Evolutionary conservation across 768 basidiomycete species (phyloP).

Genomic region (Suillus hirtellus): DNA sequence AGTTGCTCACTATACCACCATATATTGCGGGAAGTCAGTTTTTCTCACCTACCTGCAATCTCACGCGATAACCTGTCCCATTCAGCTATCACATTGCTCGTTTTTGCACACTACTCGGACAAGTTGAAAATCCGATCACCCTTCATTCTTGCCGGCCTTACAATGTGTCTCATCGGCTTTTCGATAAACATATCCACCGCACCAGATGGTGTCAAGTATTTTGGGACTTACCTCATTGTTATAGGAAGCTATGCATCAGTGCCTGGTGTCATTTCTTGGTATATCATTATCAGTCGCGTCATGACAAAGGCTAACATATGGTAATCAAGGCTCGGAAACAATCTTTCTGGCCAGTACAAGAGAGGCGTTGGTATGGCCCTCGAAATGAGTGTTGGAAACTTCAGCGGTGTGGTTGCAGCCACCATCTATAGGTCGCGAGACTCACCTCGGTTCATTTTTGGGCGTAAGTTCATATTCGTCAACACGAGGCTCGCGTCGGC

Average conservation of each 20-base stretch:
- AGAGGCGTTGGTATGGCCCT: slow-evolving; percentile 67
- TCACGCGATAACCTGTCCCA: neutral
- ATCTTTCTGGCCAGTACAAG: slow-evolving; percentile 58
- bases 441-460: slow-evolving; percentile 57
- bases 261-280: slow-evolving; percentile 67
- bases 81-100: slow-evolving; percentile 48
- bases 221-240: slow-evolving; percentile 67
- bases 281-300: slow-evolving; percentile 11
- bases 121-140: slow-evolving; percentile 52
- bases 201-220: slow-evolving; percentile 59
- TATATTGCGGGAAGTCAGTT: slow-evolving; percentile 59
- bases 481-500: neutral
- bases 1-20: slow-evolving; percentile 65
- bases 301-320: neutral
- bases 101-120: slow-evolving; percentile 60
- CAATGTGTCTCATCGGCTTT: slow-evolving; percentile 56
- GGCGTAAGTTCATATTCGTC: slow-evolving; percentile 42
- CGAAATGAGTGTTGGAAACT: slow-evolving; percentile 68
- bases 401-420: slow-evolving; percentile 59
- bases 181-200: slow-evolving; percentile 58
- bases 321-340: slow-evolving; percentile 11
- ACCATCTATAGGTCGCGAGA: slow-evolving; percentile 62
- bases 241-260: slow-evolving; percentile 61
- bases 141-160: slow-evolving; percentile 53
- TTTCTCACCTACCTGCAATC: slow-evolving; percentile 18